Evolutionary conservation across 2,329 filamentous ascomycete species (phyloP).

Genomic region (Penicillium polonicum): DNA sequence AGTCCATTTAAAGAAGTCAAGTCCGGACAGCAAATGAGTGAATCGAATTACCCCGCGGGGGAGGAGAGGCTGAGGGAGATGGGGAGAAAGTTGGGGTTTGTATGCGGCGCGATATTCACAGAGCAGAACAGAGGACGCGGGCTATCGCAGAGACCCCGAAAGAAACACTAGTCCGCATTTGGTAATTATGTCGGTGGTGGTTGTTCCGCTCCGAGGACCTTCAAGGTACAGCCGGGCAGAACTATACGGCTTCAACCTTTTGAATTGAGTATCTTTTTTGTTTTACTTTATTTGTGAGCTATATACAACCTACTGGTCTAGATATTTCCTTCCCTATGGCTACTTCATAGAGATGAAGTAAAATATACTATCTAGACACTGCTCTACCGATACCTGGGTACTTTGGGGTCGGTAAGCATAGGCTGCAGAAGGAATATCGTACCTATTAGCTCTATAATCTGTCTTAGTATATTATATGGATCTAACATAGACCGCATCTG

Average conservation of each 20-base stretch:
- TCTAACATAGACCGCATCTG: background rate
- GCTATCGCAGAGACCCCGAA: conserved; percentile 43
- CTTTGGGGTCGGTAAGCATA: background rate
- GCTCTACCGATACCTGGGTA: background rate
- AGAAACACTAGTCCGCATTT: conserved; percentile 33
- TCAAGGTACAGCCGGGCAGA: background rate
- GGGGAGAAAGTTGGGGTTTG: conserved; percentile 26
- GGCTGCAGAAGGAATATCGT: background rate
- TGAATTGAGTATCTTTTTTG: background rate
- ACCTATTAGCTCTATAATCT: background rate
- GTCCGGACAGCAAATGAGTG: conserved; percentile 18
- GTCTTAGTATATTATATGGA: background rate
- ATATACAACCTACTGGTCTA: background rate
- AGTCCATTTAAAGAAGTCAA: conserved; percentile 15
- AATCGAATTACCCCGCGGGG: conserved; percentile 15
- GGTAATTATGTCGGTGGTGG: conserved; percentile 26
- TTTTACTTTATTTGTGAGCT: background rate
- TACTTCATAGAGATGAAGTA: background rate
- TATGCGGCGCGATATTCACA: conserved; percentile 30
- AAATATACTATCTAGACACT: background rate
- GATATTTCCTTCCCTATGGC: too few relatives aligned
- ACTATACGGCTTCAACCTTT: background rate
- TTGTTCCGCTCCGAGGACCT: conserved; percentile 30
- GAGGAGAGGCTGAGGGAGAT: conserved; percentile 18
- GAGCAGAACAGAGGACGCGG: conserved; percentile 36